Base-by-base conservation (phyloP, 768 basidiomycete genomes). In the Russula foetens region DNA sequence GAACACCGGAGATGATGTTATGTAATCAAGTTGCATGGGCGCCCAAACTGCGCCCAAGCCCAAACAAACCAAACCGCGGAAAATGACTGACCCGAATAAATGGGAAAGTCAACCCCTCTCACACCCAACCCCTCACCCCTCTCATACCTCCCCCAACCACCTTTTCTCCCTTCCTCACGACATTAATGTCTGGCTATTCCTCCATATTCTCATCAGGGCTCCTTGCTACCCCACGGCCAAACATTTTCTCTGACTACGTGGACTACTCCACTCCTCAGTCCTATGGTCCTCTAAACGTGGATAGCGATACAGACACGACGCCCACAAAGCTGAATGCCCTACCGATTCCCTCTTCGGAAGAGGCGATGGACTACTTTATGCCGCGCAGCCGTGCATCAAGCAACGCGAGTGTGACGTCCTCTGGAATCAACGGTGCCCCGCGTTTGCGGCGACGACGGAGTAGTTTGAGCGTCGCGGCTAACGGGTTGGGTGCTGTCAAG, bases 141-240 rank as follows among this genome's bases (percentile, higher is more conserved):
- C 33, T 15, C 38, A 43, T 33, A 21, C 44, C 35, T 29, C 23
- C 41, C 21, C 26, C 39, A 24, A 21, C 44, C 4, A 45, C 31
- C 43, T 26, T 45, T 33, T 41, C 49, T 12, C 29, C 21, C 39
- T 38, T 46, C 1, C 24, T 24, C 56, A 59, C 24, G 52, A 50
- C 17, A 60, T 26, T 35, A n/a, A 74, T 80, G 66, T 70, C 76
- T 39, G 69, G 73, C 1, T 88, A 88, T 67, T 88, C 86, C 31
- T 73, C 81, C 8, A 83, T 88, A 67, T 88, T 88, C 72, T 84
- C 85, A 33, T 85, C 85, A 43, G 86, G 86, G 23, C 77, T 88
- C 38, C 81, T 86, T 39, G 85, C 85, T 15, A 75, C 81, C 5
- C 74, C 74, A 45, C 63, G 63, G 24, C 65, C 60, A 53, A 48